Evolutionary conservation across 345 rosid genomes (phyloP), one percentile per base, ranked within the genome.

Genomic region (Mangifera indica): DNA sequence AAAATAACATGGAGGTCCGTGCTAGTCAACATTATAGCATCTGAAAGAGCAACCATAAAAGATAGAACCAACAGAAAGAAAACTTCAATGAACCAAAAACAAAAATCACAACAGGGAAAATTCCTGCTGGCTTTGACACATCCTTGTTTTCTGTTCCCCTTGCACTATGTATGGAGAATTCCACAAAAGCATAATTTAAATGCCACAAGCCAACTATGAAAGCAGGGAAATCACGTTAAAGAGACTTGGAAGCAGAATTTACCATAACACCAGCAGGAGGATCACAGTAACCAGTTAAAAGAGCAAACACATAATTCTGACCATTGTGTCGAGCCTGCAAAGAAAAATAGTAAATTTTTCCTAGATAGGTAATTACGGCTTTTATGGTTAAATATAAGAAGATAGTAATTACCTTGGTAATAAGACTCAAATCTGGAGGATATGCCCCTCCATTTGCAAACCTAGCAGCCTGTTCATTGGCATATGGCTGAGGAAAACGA

Each of bases 371-470:
- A 56, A 49, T 40, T 17, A 57, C 15, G 65, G 56, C 34, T 65
- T 57, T 70, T 56, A 70, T 44, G 69, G 6, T 40, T 17, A 74
- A 44, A 70, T 4, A 26, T 9, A 5, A 59, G 58, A 71, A 74
- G 29, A 66, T 11, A 53, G 69, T 68, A 67, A 78, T 87, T 80
- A 96, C 98, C 86, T 96, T 96, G 26, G 99, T 96, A 70, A 96
- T 86, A 71, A 96, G 98, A 89, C 98, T 96, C 53, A 96, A 82
- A 89, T 96, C 99, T 67, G 99, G 98, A 72, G 99, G 99, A 85
- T 96, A 93, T 5, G 99, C 99, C 77, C 99, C 99, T 77, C 99
- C 99, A 88, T 96, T 96, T 51, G 99, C 99, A 84, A 93, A 96
- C 84, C 97, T 91, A 75, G 99, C 99, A 13, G 99, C 99, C 79